Evolutionary conservation across 345 rosid genomes (phyloP).

Genomic region (Clausena lansium): DNA sequence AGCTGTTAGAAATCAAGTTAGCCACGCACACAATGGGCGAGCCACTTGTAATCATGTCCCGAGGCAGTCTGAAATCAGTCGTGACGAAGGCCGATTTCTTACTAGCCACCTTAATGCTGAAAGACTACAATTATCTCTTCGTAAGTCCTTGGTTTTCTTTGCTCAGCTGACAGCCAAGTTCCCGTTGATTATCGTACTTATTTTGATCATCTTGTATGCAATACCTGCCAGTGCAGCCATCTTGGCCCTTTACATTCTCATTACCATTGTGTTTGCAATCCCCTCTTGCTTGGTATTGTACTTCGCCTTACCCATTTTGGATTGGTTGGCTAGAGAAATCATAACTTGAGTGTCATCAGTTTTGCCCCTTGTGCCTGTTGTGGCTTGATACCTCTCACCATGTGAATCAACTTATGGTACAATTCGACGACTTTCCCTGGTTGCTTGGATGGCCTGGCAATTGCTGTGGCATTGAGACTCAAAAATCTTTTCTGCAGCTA

Average conservation of each 20-base stretch:
- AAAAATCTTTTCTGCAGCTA: background rate
- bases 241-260: conserved; percentile 48
- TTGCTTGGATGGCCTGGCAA: background rate
- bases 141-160: conserved; percentile 54
- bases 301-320: conserved; percentile 58
- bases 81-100: conserved; percentile 11
- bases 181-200: conserved; percentile 54
- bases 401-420: conserved; percentile 3
- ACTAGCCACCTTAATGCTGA: conserved; percentile 30
- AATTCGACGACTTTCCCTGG: conserved; percentile 8
- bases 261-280: conserved; percentile 59
- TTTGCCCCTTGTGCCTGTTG: background rate
- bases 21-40: conserved; percentile 23
- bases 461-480: background rate
- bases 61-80: conserved; percentile 19
- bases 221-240: conserved; percentile 69
- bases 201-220: conserved; percentile 51
- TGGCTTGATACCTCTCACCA: conserved; percentile 6
- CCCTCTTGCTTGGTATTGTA: conserved; percentile 65
- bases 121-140: conserved; percentile 41
- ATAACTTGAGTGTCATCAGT: conserved; percentile 26
- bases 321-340: conserved; percentile 73
- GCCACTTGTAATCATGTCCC: conserved; percentile 19
- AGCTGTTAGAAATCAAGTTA: conserved; percentile 22
- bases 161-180: conserved; percentile 52